Conservation (phyloP, 2,329 filamentous ascomycete genomes). For the Penicillium fuscoglaucum region DNA sequence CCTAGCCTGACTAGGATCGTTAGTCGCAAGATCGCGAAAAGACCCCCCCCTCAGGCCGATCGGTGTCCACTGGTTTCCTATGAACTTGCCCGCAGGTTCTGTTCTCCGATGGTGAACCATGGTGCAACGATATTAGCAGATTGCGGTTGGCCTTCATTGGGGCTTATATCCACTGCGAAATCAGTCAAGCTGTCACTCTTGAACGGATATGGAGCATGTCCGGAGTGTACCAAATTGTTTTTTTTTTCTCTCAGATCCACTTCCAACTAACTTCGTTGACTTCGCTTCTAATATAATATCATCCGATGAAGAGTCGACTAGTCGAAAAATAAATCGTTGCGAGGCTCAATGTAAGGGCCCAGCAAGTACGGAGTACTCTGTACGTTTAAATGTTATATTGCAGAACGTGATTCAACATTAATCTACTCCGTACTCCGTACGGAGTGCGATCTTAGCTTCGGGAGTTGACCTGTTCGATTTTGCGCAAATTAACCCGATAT, state of each 20-base stretch:
- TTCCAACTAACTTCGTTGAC: neutral
- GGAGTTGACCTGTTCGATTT: neutral
- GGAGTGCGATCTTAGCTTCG: neutral
- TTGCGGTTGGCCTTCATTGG: neutral
- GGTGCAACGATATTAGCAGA: neutral
- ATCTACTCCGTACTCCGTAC: neutral
- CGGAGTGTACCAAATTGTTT: neutral
- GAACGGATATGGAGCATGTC: neutral
- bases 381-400: neutral
- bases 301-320: neutral
- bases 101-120: slow-evolving; percentile 11
- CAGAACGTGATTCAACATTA: neutral
- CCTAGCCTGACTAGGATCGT: slow-evolving; percentile 19
- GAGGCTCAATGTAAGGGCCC: neutral
- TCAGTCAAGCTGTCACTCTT: neutral
- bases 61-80: slow-evolving; percentile 25
- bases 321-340: neutral
- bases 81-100: slow-evolving; percentile 10
- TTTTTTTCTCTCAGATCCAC: neutral
- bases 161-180: neutral
- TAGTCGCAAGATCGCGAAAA: slow-evolving; percentile 21
- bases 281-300: neutral
- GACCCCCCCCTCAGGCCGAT: slow-evolving; percentile 21
- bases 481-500: neutral
- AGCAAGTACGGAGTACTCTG: neutral